Evolutionary conservation across 495 filamentous ascomycete genomes (phyloP), one percentile per base, ranked within the genome.

Genomic region (Aspergillus heteromorphus): DNA sequence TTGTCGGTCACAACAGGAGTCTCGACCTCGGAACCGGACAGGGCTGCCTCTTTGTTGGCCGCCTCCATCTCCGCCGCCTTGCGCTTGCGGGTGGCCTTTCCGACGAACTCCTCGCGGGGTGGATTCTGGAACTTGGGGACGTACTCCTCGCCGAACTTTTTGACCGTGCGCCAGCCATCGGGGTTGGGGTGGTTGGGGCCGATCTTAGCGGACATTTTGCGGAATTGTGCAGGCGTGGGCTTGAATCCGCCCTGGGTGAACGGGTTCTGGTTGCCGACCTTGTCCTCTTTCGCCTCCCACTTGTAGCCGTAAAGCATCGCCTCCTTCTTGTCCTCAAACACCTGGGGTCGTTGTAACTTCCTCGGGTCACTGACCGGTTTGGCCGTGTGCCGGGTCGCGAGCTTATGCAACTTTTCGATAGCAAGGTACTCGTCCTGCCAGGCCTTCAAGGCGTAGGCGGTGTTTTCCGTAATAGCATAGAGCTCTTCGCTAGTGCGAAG

Each of bases 401-500:
- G 49, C 70, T 79, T 78, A 17, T 79, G 69, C 31, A 83, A 70
- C 49, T 79, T 77, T 51, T 84, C 77, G 5, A 91, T 75, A 14
- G 74, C 74, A 11, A 82, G 61, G 59, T 78, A 88, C 59, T 91
- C 84, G 16, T 83, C 73, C 63, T 91, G 84, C 73, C 83, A 85
- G 5, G 70, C 68, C 38, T 72, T 69, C 49, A 92, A 58, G 4
- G 78, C 76, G 42, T 73, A 63, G 11, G 76, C 78, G 2, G 76
- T 74, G 47, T 81, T 79, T 27, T 78, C 72, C 4, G 82, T 71
- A 13, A 78, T 69, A 5, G 65, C 63, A 49, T 84, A 82, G 0
- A 89, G 74, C 41, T 78, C 78, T 18, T 78, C 77, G 0, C 66
- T 56, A 1, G 72, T 53, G 43, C 69, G 66, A 19, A 48, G 47